A percentile compares a stretch with the other conserved stretches of the same genome.
Conservation (phyloP, 2,329 filamentous ascomycete genomes). For the Scytalidium sp. region DNA sequence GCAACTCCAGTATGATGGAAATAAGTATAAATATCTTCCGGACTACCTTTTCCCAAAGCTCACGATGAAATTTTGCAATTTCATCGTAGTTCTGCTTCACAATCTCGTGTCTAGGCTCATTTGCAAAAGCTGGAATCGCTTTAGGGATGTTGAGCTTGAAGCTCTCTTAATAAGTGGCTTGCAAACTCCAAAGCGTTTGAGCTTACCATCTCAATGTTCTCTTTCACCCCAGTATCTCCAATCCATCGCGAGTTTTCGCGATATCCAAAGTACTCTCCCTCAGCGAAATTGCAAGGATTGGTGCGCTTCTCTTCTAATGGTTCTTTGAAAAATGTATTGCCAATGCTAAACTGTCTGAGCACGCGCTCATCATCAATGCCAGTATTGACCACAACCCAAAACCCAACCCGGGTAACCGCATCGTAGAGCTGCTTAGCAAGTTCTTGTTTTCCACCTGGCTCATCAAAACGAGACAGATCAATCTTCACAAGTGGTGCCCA, state of each 20-base stretch:
- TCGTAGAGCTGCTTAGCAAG: slow-evolving; percentile 48
- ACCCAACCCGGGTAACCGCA: slow-evolving; percentile 45
- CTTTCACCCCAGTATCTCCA: slow-evolving; percentile 31
- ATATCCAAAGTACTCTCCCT: slow-evolving; percentile 45
- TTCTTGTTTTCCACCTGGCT: slow-evolving; percentile 45
- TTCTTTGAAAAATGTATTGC: slow-evolving; percentile 53
- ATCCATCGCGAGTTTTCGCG: slow-evolving; percentile 37
- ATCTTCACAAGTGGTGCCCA: slow-evolving; percentile 53
- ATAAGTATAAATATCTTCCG: slow-evolving; percentile 53
- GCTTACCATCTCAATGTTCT: slow-evolving; percentile 49
- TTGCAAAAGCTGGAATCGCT: slow-evolving; percentile 40
- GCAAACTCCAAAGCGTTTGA: background rate
- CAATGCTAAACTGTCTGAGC: slow-evolving; percentile 56
- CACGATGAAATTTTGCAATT: slow-evolving; percentile 47
- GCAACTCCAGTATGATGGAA: slow-evolving; percentile 54
- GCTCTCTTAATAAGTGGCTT: background rate
- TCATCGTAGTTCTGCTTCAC: slow-evolving; percentile 47
- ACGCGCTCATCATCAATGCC: slow-evolving; percentile 55
- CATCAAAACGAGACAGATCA: slow-evolving; percentile 44
- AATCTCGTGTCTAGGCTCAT: slow-evolving; percentile 39
- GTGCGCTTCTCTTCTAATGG: slow-evolving; percentile 50
- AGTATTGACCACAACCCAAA: slow-evolving; percentile 61
- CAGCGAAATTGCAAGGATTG: slow-evolving; percentile 23
- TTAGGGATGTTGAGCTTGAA: slow-evolving; percentile 49
- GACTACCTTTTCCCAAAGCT: slow-evolving; percentile 51